Conservation (phyloP, 352 stramenopile species). For the Saprolegnia parasitica region DNA sequence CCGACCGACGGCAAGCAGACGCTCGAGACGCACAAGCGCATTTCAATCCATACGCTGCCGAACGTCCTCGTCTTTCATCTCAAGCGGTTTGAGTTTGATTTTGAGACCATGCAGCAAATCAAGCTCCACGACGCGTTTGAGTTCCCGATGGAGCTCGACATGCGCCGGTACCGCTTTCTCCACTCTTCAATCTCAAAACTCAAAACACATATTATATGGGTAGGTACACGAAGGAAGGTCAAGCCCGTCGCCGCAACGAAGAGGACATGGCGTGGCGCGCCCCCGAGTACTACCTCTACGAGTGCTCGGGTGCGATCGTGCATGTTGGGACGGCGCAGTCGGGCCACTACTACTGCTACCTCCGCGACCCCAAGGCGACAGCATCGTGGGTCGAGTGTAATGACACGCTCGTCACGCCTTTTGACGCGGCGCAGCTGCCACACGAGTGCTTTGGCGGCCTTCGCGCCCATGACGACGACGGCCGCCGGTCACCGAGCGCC, state of each 20-base stretch:
- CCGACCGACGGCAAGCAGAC: conserved; percentile 57
- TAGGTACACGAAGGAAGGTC: conserved; percentile 83
- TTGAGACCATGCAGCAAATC: conserved; percentile 90
- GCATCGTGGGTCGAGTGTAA: conserved; percentile 86
- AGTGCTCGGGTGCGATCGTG: conserved; percentile 82
- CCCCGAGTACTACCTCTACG: conserved; percentile 81
- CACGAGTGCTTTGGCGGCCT: conserved; percentile 59
- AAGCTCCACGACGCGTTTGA: conserved; percentile 94
- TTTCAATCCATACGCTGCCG: conserved; percentile 85
- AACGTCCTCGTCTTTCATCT: conserved; percentile 90
- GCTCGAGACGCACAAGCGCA: conserved; percentile 85
- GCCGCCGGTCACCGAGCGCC: conserved; percentile 80
- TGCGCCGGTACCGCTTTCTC: conserved; percentile 34
- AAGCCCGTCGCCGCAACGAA: conserved; percentile 36
- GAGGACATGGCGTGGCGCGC: conserved; percentile 37
- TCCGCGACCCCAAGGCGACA: conserved; percentile 54
- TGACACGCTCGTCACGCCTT: conserved; percentile 75
- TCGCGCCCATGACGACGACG: conserved; percentile 18
- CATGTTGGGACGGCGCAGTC: conserved; percentile 85
- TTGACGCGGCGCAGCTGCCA: conserved; percentile 61
- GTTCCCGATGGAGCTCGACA: conserved; percentile 86
- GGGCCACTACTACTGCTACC: conserved; percentile 88
- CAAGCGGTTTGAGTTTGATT: conserved; percentile 95
- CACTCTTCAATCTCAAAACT: not conserved
- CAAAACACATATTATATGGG: not conserved